Percentiles rank a stretch among this genome's conserved stretches.
Conservation (phyloP, 176 grass and related monocot genomes). For the Cenchrus purpureus region DNA sequence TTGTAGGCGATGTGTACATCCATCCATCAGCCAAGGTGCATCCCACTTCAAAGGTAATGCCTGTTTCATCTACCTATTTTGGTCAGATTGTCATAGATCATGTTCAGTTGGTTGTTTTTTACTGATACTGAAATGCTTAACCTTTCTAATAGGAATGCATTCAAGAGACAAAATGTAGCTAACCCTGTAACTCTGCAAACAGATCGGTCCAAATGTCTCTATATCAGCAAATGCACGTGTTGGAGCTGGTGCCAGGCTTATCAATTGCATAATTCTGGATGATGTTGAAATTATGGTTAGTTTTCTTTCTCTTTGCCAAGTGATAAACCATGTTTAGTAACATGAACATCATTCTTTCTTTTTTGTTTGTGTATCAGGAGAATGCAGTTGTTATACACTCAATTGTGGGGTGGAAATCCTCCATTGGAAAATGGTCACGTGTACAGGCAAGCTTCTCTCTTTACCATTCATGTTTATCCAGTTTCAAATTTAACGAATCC, state of each 20-base stretch:
- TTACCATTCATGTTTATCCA: slow-evolving; percentile 16
- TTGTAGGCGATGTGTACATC: slow-evolving; percentile 90
- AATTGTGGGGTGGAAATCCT: slow-evolving; percentile 94
- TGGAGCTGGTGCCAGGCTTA: slow-evolving; percentile 95
- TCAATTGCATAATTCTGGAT: slow-evolving; percentile 96
- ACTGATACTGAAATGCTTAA: slow-evolving; percentile 16
- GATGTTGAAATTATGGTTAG: slow-evolving; percentile 98
- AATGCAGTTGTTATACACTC: slow-evolving; percentile 99
- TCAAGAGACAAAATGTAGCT: slow-evolving; percentile 1
- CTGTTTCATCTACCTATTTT: slow-evolving; percentile 22
- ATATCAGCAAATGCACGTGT: slow-evolving; percentile 97
- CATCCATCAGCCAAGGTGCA: slow-evolving; percentile 99
- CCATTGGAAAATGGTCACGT: slow-evolving; percentile 97
- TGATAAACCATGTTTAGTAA: slow-evolving; percentile 24
- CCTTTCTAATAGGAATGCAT: neutral
- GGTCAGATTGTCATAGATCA: slow-evolving; percentile 11
- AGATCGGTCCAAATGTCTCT: slow-evolving; percentile 99
- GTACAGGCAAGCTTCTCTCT: slow-evolving; percentile 81
- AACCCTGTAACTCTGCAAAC: slow-evolving; percentile 36
- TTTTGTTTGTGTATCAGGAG: slow-evolving; percentile 57
- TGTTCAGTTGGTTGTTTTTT: neutral
- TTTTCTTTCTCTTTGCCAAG: slow-evolving; percentile 16
- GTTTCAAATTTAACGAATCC: neutral
- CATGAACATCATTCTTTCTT: slow-evolving; percentile 29
- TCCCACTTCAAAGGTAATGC: slow-evolving; percentile 90